Conservation (phyloP, 2,329 filamentous ascomycete species). For the Alternaria sp. region DNA sequence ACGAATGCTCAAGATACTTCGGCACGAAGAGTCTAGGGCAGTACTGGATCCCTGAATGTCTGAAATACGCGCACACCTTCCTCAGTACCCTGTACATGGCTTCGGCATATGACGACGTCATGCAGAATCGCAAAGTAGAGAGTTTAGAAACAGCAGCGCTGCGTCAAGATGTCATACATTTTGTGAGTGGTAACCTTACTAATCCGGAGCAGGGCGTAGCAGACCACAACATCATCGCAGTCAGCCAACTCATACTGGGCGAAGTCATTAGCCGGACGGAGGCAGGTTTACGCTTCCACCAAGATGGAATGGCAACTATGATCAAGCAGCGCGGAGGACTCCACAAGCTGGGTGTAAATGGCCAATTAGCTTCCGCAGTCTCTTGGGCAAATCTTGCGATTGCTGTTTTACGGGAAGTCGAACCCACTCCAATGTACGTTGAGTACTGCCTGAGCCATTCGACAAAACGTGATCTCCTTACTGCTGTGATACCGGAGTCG, state of each 20-base stretch:
- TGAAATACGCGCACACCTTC: constrained; percentile 47
- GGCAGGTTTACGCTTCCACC: constrained; percentile 34
- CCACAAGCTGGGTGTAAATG: constrained; percentile 39
- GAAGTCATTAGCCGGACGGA: constrained; percentile 45
- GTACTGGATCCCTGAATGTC: constrained; percentile 48
- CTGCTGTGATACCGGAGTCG: constrained; percentile 46
- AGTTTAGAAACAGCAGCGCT: constrained; percentile 45
- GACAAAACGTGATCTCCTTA: constrained; percentile 25
- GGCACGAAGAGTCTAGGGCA: constrained; percentile 46
- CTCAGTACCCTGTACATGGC: constrained; percentile 51
- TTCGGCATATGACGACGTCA: constrained; percentile 46
- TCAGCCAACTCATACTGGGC: constrained; percentile 49
- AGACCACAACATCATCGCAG: constrained; percentile 49
- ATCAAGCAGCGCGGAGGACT: constrained; percentile 49
- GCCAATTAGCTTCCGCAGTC: constrained; percentile 44
- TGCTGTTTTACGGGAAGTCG: constrained; percentile 44
- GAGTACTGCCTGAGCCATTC: constrained; percentile 34
- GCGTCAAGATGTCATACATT: constrained; percentile 48
- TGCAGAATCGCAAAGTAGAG: constrained; percentile 33
- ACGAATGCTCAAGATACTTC: constrained; percentile 46
- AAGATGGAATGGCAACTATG: constrained; percentile 44
- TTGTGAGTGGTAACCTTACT: constrained; percentile 40
- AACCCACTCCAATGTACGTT: constrained; percentile 38
- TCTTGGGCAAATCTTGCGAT: constrained; percentile 47
- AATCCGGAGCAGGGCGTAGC: constrained; percentile 34